Conservation (phyloP, 306 rosid genomes). For the Inga laurina region DNA sequence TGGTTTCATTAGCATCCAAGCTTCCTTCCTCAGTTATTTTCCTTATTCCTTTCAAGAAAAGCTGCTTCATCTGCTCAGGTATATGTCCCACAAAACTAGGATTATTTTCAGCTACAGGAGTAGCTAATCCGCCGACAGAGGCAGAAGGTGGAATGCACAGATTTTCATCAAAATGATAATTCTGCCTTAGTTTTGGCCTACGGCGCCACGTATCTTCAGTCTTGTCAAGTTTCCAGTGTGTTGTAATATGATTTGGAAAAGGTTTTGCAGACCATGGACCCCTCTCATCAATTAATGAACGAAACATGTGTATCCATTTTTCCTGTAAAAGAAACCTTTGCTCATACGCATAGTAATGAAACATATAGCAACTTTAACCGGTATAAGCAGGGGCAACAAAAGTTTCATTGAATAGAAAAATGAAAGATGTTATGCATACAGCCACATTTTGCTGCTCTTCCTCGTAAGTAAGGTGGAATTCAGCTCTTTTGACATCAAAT, state of each 20-base stretch:
- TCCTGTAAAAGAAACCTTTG: slow-evolving; percentile 62
- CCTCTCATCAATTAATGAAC: slow-evolving; percentile 94
- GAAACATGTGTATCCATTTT: slow-evolving; percentile 96
- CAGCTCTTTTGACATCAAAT: slow-evolving; percentile 82
- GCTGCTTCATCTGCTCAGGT: slow-evolving; percentile 94
- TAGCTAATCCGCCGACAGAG: slow-evolving; percentile 40
- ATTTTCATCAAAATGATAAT: slow-evolving; percentile 93
- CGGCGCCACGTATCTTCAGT: slow-evolving; percentile 90
- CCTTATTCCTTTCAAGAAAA: slow-evolving; percentile 83
- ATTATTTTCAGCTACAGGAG: slow-evolving; percentile 62
- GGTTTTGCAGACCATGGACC: slow-evolving; percentile 98
- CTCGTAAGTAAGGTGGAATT: slow-evolving; percentile 78
- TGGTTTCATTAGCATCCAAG: slow-evolving; percentile 62
- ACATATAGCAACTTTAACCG: slow-evolving; percentile 17
- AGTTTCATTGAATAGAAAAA: not conserved
- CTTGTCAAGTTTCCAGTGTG: slow-evolving; percentile 96
- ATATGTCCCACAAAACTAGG: slow-evolving; percentile 70
- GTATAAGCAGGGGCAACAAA: slow-evolving; percentile 7
- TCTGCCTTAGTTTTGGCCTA: slow-evolving; percentile 80
- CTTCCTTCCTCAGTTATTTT: slow-evolving; percentile 85
- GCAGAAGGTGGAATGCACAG: slow-evolving; percentile 71
- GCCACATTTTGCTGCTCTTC: slow-evolving; percentile 92
- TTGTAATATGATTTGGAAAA: slow-evolving; percentile 66
- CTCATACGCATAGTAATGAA: slow-evolving; percentile 23
- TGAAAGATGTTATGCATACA: slow-evolving; percentile 50